These are phyloP conservation scores for Fusarium illudens DNA, from an alignment of 2,329 filamentous ascomycete species.

Conservation along the genomic window DNA sequence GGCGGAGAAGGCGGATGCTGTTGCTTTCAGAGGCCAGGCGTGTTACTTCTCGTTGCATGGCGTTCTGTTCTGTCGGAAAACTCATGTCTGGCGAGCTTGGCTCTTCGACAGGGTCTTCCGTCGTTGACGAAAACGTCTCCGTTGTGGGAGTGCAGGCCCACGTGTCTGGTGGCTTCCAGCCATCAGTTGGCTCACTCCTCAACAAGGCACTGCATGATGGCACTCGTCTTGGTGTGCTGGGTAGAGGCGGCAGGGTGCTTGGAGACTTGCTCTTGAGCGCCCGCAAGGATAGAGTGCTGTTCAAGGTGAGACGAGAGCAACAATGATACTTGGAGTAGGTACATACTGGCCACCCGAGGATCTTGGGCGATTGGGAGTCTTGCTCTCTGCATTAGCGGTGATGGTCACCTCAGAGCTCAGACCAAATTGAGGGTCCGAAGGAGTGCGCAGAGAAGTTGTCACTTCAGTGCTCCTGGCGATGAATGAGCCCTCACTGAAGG, in stretches of 20 bases:
- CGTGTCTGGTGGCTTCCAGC: conserved; percentile 18
- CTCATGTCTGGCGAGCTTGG: not conserved
- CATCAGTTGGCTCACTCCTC: conserved; percentile 1
- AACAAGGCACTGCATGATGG: conserved; percentile 18
- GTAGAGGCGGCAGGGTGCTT: not conserved
- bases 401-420: conserved; percentile 30
- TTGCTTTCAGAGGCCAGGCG: conserved; percentile 14
- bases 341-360: conserved; percentile 20
- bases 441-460: conserved; percentile 10
- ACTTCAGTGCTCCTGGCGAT: conserved; percentile 30
- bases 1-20: conserved; percentile 5
- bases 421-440: not conserved
- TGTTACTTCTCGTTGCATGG: conserved; percentile 15
- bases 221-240: conserved; percentile 5
- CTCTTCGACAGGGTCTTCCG: not conserved
- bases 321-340: rapidly evolving
- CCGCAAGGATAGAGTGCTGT: conserved; percentile 12
- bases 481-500: conserved; percentile 26
- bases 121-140: not conserved
- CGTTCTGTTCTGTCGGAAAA: conserved; percentile 6
- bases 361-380: not conserved
- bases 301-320: not conserved
- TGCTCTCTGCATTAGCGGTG: conserved; percentile 9
- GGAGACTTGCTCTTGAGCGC: conserved; percentile 13
- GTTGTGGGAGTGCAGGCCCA: conserved; percentile 27